A percentile compares a stretch with the other conserved stretches of the same genome.
Evolutionary conservation across 2,329 filamentous ascomycete genomes (phyloP).

Genomic region (Fulvia fulva): DNA sequence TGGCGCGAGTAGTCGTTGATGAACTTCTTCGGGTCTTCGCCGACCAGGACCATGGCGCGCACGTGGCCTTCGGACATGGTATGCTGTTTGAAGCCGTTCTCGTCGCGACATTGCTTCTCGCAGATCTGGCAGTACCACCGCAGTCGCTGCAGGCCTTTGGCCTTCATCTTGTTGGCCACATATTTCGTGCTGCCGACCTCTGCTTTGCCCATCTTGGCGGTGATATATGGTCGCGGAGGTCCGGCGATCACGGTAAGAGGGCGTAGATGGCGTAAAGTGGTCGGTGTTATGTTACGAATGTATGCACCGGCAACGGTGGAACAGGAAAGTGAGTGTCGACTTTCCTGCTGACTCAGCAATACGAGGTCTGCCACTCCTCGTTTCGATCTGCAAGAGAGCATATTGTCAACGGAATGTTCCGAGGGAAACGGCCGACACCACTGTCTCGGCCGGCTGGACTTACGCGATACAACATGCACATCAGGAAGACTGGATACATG

Average conservation of each 20-base stretch:
- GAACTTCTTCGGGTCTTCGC: slow-evolving; percentile 78
- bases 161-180: slow-evolving; percentile 86
- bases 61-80: slow-evolving; percentile 80
- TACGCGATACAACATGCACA: too few relatives aligned
- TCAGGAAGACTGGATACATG: background rate
- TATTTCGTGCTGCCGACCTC: slow-evolving; percentile 90
- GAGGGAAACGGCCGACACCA: too few relatives aligned
- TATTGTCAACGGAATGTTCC: too few relatives aligned
- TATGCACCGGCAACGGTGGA: background rate
- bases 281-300: background rate
- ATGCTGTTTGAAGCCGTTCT: slow-evolving; percentile 84
- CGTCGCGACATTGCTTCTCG: slow-evolving; percentile 71
- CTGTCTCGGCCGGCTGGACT: too few relatives aligned
- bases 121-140: slow-evolving; percentile 88
- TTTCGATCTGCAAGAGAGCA: too few relatives aligned
- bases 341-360: too few relatives aligned
- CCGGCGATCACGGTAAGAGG: background rate
- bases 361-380: too few relatives aligned
- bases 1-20: slow-evolving; percentile 79
- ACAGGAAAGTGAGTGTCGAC: background rate
- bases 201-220: slow-evolving; percentile 74
- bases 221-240: slow-evolving; percentile 6
- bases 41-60: slow-evolving; percentile 82
- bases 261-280: background rate
- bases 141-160: slow-evolving; percentile 70